These are phyloP conservation scores for Candida mattraensis DNA, from an alignment of 805 yeast species.

Conservation along the genomic window DNA sequence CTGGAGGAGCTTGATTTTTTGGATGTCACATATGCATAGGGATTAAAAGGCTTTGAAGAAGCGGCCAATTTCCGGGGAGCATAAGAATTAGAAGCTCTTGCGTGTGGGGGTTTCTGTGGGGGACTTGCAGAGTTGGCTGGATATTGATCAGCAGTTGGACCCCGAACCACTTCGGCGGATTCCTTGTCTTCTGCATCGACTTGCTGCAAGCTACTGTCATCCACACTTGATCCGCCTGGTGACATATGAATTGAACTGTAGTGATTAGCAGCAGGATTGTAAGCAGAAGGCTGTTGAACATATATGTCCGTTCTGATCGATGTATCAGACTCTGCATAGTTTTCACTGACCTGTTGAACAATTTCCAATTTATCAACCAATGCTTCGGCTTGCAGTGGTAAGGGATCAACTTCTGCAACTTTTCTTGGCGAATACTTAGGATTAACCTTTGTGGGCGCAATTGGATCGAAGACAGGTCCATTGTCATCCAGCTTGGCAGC, in stretches of 20 bases:
- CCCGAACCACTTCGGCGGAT: too few relatives aligned
- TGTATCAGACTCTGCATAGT: conserved; percentile 12
- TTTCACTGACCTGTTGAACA: too few relatives aligned
- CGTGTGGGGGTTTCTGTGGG: not conserved
- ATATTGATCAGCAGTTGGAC: too few relatives aligned
- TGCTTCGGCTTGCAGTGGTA: too few relatives aligned
- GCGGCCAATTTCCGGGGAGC: conserved; percentile 2
- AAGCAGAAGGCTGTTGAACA: conserved; percentile 17
- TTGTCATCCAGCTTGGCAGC: too few relatives aligned
- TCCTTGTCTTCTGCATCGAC: too few relatives aligned
- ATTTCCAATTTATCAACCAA: too few relatives aligned
- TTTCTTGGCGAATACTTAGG: too few relatives aligned
- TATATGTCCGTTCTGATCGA: conserved; percentile 18
- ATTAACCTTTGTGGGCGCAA: not conserved
- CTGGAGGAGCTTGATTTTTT: conserved; percentile 8
- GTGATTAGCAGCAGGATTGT: conserved; percentile 8
- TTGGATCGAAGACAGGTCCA: too few relatives aligned
- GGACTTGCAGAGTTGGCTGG: too few relatives aligned
- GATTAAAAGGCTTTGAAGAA: conserved; percentile 20
- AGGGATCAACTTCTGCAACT: too few relatives aligned
- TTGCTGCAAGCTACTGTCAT: not conserved
- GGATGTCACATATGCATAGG: conserved; percentile 20
- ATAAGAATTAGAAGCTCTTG: too few relatives aligned
- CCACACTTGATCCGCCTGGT: conserved; percentile 9
- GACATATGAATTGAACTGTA: conserved; percentile 9